Conservation (phyloP, 2,329 filamentous ascomycete species). For the Aspergillus nomiae region DNA sequence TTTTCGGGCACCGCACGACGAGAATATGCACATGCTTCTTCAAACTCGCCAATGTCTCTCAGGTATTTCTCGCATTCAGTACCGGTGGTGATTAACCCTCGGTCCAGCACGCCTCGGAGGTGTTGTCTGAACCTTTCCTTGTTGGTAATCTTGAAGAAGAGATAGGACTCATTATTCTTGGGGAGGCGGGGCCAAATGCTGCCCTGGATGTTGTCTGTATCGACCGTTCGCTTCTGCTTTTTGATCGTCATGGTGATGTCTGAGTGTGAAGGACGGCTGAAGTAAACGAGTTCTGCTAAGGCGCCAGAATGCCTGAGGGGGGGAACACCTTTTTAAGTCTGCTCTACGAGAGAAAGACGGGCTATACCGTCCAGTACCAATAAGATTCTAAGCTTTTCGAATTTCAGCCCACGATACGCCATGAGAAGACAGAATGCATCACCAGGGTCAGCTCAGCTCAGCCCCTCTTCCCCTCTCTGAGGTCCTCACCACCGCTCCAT, state of each 20-base stretch:
- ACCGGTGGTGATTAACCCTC: slow-evolving; percentile 18
- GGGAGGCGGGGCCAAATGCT: slow-evolving; percentile 19
- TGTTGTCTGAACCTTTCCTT: slow-evolving; percentile 15
- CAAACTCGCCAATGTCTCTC: not conserved
- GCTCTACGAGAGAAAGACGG: not conserved
- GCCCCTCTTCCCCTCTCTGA: too few species aligned
- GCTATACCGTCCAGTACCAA: not conserved
- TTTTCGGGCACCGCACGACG: not conserved
- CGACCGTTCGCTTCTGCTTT: slow-evolving; percentile 1
- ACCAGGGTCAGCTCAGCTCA: not conserved
- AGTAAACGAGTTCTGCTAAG: not conserved
- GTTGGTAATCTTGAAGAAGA: slow-evolving; percentile 22
- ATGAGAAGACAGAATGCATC: not conserved
- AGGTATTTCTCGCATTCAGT: slow-evolving; percentile 13
- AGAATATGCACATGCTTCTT: slow-evolving; percentile 5
- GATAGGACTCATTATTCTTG: slow-evolving; percentile 15
- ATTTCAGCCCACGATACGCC: not conserved
- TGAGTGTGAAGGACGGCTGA: not conserved
- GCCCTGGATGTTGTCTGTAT: slow-evolving; percentile 16
- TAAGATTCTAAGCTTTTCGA: not conserved
- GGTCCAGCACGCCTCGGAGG: slow-evolving; percentile 3
- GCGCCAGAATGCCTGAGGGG: not conserved
- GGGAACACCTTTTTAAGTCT: not conserved
- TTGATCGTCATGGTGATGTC: not conserved
- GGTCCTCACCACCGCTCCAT: not conserved